phyloP scores from a whole-genome alignment of 495 filamentous ascomycete species.

The Emericellopsis terricola region DNA sequence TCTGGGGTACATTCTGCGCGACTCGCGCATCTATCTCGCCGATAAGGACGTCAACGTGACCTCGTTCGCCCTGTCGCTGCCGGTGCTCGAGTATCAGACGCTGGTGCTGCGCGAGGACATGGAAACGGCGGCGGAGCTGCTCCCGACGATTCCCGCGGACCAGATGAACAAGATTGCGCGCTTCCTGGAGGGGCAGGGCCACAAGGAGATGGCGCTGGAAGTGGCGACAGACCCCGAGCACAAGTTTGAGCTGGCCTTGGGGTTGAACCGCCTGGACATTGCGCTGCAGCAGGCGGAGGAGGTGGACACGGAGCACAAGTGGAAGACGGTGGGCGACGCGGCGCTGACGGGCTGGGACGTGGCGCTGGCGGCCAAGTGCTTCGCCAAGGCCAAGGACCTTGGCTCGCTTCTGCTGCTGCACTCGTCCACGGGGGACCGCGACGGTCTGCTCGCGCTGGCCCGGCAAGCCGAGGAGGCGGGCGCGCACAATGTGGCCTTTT shows the following conservation, averaged over 20 bases:
- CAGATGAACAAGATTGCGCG: slow-evolving; percentile 95
- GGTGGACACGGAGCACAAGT: slow-evolving; percentile 85
- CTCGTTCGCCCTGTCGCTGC: slow-evolving; percentile 79
- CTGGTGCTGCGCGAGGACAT: slow-evolving; percentile 89
- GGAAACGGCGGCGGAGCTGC: slow-evolving; percentile 73
- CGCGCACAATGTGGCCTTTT: slow-evolving; percentile 82
- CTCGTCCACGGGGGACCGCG: slow-evolving; percentile 57
- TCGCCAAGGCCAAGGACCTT: slow-evolving; percentile 71
- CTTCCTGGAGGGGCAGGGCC: slow-evolving; percentile 93
- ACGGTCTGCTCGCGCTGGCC: slow-evolving; percentile 53
- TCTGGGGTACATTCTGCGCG: slow-evolving; percentile 85
- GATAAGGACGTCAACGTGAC: slow-evolving; percentile 89
- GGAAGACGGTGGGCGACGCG: slow-evolving; percentile 90
- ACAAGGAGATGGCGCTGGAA: slow-evolving; percentile 87
- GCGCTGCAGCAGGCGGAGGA: slow-evolving; percentile 70
- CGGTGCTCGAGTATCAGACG: slow-evolving; percentile 95
- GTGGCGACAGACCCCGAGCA: slow-evolving; percentile 95
- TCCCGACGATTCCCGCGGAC: slow-evolving; percentile 65
- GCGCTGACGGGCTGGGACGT: slow-evolving; percentile 80
- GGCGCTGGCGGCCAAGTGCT: slow-evolving; percentile 78
- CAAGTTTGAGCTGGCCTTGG: slow-evolving; percentile 83
- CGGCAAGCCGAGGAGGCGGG: slow-evolving; percentile 56
- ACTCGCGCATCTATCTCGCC: slow-evolving; percentile 79
- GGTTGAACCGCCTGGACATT: slow-evolving; percentile 64
- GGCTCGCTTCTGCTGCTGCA: slow-evolving; percentile 78